These are phyloP conservation scores for Globisporangium megalacanthum DNA, from an alignment of 352 stramenopile species.

Conservation along the genomic window DNA sequence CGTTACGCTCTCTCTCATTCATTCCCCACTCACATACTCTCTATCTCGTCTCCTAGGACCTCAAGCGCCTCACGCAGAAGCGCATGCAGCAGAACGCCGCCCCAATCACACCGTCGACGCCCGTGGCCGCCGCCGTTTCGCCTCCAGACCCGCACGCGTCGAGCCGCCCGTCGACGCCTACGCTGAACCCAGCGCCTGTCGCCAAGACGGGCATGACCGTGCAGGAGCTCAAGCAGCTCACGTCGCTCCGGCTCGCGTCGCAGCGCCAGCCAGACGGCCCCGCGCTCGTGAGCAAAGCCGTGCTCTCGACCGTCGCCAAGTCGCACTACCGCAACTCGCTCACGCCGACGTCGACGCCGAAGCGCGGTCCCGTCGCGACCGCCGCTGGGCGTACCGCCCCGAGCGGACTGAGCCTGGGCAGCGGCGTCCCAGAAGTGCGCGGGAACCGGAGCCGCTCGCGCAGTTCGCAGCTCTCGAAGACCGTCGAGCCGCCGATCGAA, in stretches of 20 bases:
- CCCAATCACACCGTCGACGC: slow-evolving; percentile 13
- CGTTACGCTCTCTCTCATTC: background rate
- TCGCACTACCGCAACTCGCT: slow-evolving; percentile 65
- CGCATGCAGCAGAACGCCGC: slow-evolving; percentile 62
- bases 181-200: slow-evolving; percentile 47
- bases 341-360: slow-evolving; percentile 46
- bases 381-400: slow-evolving; percentile 10
- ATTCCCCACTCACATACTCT: background rate
- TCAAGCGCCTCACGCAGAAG: slow-evolving; percentile 83
- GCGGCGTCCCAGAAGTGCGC: slow-evolving; percentile 23
- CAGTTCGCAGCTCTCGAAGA: slow-evolving; percentile 40
- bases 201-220: slow-evolving; percentile 82
- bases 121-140: slow-evolving; percentile 20
- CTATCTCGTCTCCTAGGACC: slow-evolving; percentile 25
- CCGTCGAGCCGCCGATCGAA: slow-evolving; percentile 22
- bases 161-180: slow-evolving; percentile 44
- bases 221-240: slow-evolving; percentile 84
- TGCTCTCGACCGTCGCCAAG: slow-evolving; percentile 71
- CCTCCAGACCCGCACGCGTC: slow-evolving; percentile 10
- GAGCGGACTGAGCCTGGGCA: slow-evolving; percentile 16
- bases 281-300: slow-evolving; percentile 65
- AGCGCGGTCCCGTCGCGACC: slow-evolving; percentile 17
- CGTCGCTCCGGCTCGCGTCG: slow-evolving; percentile 66
- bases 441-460: slow-evolving; percentile 48
- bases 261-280: slow-evolving; percentile 70